Conservation (phyloP, 495 filamentous ascomycete genomes). For the Penicillium bialowiezense region DNA sequence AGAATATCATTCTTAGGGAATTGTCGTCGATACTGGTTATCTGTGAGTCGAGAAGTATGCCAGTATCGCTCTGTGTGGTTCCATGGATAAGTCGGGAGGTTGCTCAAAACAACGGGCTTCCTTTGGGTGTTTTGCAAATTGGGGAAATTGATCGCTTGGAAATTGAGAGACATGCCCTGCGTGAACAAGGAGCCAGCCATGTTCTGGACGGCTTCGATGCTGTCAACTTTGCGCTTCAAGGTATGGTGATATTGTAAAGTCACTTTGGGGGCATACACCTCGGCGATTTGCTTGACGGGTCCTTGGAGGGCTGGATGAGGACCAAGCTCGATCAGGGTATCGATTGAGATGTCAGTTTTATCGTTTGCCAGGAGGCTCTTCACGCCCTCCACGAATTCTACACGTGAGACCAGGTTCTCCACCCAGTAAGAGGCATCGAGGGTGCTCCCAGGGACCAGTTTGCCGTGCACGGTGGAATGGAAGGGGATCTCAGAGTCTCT, state of each 20-base stretch:
- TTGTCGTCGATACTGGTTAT: conserved; percentile 21
- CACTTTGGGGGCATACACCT: conserved; percentile 9
- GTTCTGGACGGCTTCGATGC: conserved; percentile 20
- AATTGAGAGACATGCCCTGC: conserved; percentile 19
- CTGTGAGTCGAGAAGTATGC: conserved; percentile 22
- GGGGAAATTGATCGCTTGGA: conserved; percentile 25
- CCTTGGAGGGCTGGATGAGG: conserved; percentile 60
- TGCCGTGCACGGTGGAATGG: conserved; percentile 37
- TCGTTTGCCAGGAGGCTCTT: conserved; percentile 15
- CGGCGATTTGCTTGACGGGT: conserved; percentile 39
- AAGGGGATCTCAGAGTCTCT: conserved; percentile 22
- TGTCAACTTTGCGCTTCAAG: conserved; percentile 24
- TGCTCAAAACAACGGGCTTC: conserved; percentile 21
- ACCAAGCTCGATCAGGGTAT: conserved; percentile 58
- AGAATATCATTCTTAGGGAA: conserved; percentile 30
- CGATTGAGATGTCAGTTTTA: conserved; percentile 8
- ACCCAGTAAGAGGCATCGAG: conserved; percentile 41
- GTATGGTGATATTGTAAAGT: conserved; percentile 23
- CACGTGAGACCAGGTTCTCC: conserved; percentile 42
- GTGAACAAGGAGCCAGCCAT: conserved; percentile 24
- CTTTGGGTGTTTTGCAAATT: not conserved
- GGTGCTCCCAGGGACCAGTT: conserved; percentile 14
- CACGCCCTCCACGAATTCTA: conserved; percentile 42
- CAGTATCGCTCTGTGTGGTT: conserved; percentile 34
- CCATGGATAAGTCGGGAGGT: conserved; percentile 38